phyloP scores from a whole-genome alignment of 2,329 filamentous ascomycete species.

The Cytospora piceae region DNA sequence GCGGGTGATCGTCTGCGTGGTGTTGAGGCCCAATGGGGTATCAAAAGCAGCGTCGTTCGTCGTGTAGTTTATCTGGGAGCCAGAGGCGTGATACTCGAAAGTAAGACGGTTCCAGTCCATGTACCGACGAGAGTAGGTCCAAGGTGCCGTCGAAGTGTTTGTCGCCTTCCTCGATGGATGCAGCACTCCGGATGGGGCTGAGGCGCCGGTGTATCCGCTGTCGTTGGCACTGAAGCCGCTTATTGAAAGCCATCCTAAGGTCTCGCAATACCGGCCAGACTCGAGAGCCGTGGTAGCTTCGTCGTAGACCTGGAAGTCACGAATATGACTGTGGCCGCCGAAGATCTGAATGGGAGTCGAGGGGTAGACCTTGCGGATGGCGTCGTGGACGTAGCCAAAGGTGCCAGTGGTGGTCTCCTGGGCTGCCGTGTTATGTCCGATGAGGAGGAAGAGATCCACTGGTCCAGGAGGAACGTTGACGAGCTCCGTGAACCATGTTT shows the following conservation, averaged over 20 bases:
- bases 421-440: constrained; percentile 66
- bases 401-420: constrained; percentile 48
- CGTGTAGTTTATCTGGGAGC: constrained; percentile 32
- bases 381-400: constrained; percentile 52
- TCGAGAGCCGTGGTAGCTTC: constrained; percentile 63
- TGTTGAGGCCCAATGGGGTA: constrained; percentile 31
- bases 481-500: constrained; percentile 64
- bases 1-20: constrained; percentile 40
- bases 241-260: constrained; percentile 68
- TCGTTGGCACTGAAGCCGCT: constrained; percentile 57
- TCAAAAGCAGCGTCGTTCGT: constrained; percentile 30
- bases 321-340: constrained; percentile 66
- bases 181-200: constrained; percentile 43
- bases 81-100: constrained; percentile 65
- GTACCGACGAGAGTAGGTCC: constrained; percentile 61
- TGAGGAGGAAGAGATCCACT: constrained; percentile 65
- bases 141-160: constrained; percentile 43
- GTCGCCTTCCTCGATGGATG: constrained; percentile 47
- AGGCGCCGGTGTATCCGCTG: constrained; percentile 45
- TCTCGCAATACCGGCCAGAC: constrained; percentile 70
- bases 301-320: constrained; percentile 68
- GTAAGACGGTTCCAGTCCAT: constrained; percentile 71
- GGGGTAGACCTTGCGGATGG: constrained; percentile 60
- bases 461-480: constrained; percentile 53
- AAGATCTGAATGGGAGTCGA: constrained; percentile 66